These are phyloP conservation scores for Rhizodiscina lignyota DNA, from an alignment of 495 filamentous ascomycete species.

Conservation along the genomic window DNA sequence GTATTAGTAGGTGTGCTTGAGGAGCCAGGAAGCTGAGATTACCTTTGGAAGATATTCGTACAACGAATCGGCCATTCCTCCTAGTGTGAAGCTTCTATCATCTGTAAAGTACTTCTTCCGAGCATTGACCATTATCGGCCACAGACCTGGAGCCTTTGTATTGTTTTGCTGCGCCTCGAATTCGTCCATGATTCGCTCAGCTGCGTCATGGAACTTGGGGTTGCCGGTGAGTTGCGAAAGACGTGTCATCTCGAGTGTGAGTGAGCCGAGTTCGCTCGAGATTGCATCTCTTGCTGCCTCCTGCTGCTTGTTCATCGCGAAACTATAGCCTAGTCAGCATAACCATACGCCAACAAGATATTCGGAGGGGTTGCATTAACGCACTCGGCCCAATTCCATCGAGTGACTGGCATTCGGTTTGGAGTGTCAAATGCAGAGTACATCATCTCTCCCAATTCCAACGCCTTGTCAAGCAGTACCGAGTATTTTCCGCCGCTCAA, in stretches of 20 bases:
- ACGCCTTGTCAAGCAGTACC: slow-evolving; percentile 22
- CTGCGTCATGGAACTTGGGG: slow-evolving; percentile 23
- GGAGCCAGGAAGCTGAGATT: no score
- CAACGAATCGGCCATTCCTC: slow-evolving; percentile 21
- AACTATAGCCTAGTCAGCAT: no score
- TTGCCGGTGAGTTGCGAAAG: slow-evolving; percentile 21
- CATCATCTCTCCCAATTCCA: slow-evolving; percentile 25
- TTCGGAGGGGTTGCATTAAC: no score
- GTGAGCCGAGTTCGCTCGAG: slow-evolving; percentile 19
- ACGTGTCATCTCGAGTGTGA: slow-evolving; percentile 24
- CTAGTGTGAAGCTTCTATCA: slow-evolving; percentile 17
- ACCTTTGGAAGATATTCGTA: slow-evolving; percentile 25
- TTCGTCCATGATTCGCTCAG: slow-evolving; percentile 17
- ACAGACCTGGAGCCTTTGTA: slow-evolving; percentile 22
- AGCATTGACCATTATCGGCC: slow-evolving; percentile 18
- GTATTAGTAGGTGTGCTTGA: no score
- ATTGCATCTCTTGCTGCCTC: slow-evolving; percentile 14
- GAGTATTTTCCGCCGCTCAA: slow-evolving; percentile 23
- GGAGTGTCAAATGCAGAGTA: slow-evolving; percentile 26
- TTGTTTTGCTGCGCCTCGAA: slow-evolving; percentile 17
- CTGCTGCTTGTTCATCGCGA: slow-evolving; percentile 6
- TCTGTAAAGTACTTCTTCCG: slow-evolving; percentile 4
- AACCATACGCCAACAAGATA: no score
- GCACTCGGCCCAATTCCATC: slow-evolving; percentile 7
- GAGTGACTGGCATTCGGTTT: slow-evolving; percentile 20